These are phyloP conservation scores for Leishmania braziliensis DNA, from an alignment of 208 protist species.

Conservation along the genomic window DNA sequence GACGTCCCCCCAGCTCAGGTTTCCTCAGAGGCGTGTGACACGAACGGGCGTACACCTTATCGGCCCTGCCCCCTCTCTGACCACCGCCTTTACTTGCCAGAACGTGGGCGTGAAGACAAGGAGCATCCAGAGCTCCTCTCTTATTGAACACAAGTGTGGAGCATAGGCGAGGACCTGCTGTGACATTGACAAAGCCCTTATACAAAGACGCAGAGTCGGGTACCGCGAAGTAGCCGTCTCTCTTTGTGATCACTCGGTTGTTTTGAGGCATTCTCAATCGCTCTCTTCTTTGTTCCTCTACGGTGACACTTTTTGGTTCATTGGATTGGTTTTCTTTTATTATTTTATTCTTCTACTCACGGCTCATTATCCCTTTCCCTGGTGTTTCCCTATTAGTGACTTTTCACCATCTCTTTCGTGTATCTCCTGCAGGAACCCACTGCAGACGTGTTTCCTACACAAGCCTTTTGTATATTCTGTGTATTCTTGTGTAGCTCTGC, in stretches of 20 bases:
- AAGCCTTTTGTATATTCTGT: not conserved
- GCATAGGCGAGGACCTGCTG: not conserved
- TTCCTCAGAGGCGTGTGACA: not conserved
- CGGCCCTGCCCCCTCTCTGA: not conserved
- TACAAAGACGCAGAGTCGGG: not conserved
- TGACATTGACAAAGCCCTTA: not conserved
- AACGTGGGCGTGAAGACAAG: not conserved
- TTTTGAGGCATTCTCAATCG: not conserved
- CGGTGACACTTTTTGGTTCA: not conserved
- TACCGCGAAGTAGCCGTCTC: not conserved
- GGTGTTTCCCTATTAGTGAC: not conserved
- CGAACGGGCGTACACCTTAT: not conserved
- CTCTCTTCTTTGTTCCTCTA: not conserved
- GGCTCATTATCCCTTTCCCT: not conserved
- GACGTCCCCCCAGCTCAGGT: not conserved
- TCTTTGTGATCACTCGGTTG: not conserved
- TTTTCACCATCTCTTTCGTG: not conserved
- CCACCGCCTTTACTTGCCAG: not conserved
- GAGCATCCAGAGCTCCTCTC: not conserved
- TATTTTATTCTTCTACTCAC: not conserved
- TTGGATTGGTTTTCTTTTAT: not conserved
- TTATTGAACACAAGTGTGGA: not conserved
- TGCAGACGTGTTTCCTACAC: not conserved
- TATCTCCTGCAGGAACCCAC: not conserved
- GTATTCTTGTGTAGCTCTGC: not conserved